Percentiles rank a stretch among this genome's conserved stretches.
phyloP scores from a whole-genome alignment of 1,284 basidiomycete species.

The Earliella scabrosa region DNA sequence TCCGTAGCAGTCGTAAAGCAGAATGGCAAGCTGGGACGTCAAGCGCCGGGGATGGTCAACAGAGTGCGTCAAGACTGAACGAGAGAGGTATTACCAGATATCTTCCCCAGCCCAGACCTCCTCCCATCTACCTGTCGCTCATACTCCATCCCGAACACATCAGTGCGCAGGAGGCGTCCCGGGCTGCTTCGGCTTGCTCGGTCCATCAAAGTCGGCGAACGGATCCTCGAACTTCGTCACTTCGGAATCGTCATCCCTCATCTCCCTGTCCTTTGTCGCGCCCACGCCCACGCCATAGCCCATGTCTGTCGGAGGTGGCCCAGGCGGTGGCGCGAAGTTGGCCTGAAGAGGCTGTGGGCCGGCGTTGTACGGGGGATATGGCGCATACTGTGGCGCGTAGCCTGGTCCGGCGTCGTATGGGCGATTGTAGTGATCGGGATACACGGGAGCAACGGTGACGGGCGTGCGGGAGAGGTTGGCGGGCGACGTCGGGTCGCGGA shows the following conservation, averaged over 20 bases:
- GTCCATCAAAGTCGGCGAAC: slow-evolving; percentile 48
- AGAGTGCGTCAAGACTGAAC: not conserved
- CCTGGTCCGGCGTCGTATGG: slow-evolving; percentile 38
- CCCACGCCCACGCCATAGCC: slow-evolving; percentile 32
- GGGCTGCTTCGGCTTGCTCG: slow-evolving; percentile 17
- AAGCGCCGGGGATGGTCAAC: not conserved
- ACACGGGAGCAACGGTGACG: slow-evolving; percentile 23
- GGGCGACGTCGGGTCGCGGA: slow-evolving; percentile 59
- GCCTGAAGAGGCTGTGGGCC: slow-evolving; percentile 2
- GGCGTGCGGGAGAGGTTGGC: slow-evolving; percentile 42
- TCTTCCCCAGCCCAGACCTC: not conserved
- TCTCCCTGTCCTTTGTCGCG: slow-evolving; percentile 37
- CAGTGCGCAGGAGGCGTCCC: slow-evolving; percentile 9
- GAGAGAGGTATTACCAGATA: not conserved
- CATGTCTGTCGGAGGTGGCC: slow-evolving; percentile 47
- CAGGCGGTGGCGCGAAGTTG: slow-evolving; percentile 47
- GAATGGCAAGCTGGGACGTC: not conserved
- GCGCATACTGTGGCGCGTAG: slow-evolving; percentile 37
- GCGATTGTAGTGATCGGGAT: slow-evolving; percentile 45
- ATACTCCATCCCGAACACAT: not conserved
- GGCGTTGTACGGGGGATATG: slow-evolving; percentile 44
- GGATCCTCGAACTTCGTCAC: slow-evolving; percentile 45
- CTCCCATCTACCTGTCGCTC: not conserved
- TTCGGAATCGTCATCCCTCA: slow-evolving; percentile 33
- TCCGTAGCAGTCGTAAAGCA: not conserved